These are phyloP conservation scores for Ustilago trichophora DNA, from an alignment of 1,284 basidiomycete species.

Conservation along the genomic window DNA sequence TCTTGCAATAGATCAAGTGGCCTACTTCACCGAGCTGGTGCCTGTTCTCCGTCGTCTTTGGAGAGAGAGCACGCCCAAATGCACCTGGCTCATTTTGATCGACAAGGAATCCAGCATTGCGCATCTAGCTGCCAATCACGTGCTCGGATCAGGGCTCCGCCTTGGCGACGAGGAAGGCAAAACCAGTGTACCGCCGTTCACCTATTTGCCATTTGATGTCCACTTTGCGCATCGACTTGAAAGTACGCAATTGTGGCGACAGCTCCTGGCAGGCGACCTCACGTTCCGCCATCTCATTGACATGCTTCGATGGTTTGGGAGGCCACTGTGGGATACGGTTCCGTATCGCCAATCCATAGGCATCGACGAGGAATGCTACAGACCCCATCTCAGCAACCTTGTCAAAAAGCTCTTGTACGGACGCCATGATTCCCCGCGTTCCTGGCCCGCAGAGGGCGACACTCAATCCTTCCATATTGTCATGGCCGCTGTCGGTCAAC, in stretches of 20 bases:
- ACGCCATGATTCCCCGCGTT: neutral
- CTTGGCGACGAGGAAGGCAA: slow-evolving; percentile 3
- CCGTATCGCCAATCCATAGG: neutral
- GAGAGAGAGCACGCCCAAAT: neutral
- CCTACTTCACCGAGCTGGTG: neutral
- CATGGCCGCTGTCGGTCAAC: slow-evolving; percentile 6
- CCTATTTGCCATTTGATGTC: slow-evolving; percentile 6
- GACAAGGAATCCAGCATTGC: slow-evolving; percentile 1
- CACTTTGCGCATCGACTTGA: neutral
- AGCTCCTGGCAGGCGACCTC: neutral
- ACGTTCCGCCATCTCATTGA: neutral
- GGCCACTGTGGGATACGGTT: slow-evolving; percentile 2
- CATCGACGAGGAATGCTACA: neutral
- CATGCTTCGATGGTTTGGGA: neutral
- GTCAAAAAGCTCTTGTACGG: neutral
- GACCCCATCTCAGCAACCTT: neutral
- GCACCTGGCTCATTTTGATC: slow-evolving; percentile 2
- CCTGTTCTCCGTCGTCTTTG: slow-evolving; percentile 1
- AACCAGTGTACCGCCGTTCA: slow-evolving; percentile 4
- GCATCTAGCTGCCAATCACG: neutral
- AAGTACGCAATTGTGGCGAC: neutral
- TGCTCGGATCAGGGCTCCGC: neutral
- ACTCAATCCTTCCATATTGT: neutral
- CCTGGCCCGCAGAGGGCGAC: neutral
- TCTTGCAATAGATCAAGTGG: slow-evolving; percentile 1